Conservation (phyloP, 192 early-diverging fungal genomes). For the Coemansia sp. region DNA sequence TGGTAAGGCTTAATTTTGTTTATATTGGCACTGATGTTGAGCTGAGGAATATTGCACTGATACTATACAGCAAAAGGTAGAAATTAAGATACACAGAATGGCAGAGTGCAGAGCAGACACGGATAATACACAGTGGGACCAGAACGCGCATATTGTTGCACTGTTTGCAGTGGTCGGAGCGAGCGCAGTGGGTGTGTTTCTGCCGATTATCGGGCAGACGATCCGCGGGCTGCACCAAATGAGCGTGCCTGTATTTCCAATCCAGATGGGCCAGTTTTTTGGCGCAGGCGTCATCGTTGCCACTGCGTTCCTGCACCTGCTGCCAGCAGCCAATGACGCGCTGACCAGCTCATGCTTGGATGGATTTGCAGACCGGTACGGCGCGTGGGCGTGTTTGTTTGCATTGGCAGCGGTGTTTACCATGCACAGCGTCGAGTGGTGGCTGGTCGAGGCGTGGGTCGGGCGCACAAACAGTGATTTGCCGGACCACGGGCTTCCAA, state of each 20-base stretch:
- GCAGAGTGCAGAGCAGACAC: constrained; percentile 13
- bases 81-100: background rate
- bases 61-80: background rate
- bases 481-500: background rate
- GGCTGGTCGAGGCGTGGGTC: constrained; percentile 40
- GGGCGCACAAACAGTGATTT: background rate
- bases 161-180: constrained; percentile 59
- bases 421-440: constrained; percentile 66
- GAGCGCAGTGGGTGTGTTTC: constrained; percentile 57
- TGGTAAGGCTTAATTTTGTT: too few species aligned
- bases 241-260: constrained; percentile 29
- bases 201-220: constrained; percentile 53
- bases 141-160: constrained; percentile 54
- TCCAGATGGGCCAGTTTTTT: constrained; percentile 58
- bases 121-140: constrained; percentile 28
- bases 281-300: constrained; percentile 72
- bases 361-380: constrained; percentile 47
- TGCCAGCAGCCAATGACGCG: constrained; percentile 58
- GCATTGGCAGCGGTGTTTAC: constrained; percentile 61
- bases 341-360: constrained; percentile 59
- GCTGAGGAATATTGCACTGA: too few species aligned
- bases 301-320: constrained; percentile 73
- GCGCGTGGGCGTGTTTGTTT: constrained; percentile 59
- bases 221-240: constrained; percentile 20
- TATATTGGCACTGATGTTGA: too few species aligned